These are phyloP conservation scores for Backusella tarrabulga DNA, from an alignment of 192 early-diverging fungal species.

Conservation along the genomic window DNA sequence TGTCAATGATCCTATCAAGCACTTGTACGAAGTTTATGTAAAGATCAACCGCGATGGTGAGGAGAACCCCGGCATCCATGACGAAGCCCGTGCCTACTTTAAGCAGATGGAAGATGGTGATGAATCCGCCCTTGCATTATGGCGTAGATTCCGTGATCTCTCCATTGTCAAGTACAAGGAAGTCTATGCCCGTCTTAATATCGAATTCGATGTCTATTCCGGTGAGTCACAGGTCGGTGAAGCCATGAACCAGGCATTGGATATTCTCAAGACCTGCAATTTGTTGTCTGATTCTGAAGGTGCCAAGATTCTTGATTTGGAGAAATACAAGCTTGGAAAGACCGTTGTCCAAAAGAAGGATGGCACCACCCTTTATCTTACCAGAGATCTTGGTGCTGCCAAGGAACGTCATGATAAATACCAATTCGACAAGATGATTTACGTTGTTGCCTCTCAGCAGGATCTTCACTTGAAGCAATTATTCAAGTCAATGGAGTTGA, in stretches of 20 bases:
- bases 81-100: conserved; percentile 88
- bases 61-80: conserved; percentile 67
- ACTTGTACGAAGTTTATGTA: conserved; percentile 93
- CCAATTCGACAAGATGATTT: conserved; percentile 91
- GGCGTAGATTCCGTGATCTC: conserved; percentile 86
- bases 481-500: conserved; percentile 87
- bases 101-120: conserved; percentile 95
- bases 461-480: conserved; percentile 91
- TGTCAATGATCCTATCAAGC: conserved; percentile 79
- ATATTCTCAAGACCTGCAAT: conserved; percentile 69
- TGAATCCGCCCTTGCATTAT: conserved; percentile 72
- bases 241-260: conserved; percentile 65
- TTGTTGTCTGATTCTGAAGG: conserved; percentile 78
- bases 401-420: conserved; percentile 85
- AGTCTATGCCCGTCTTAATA: conserved; percentile 86
- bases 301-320: conserved; percentile 84
- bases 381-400: conserved; percentile 96
- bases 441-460: conserved; percentile 90
- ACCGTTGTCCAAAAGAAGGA: conserved; percentile 88
- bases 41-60: conserved; percentile 75
- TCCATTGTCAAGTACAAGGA: conserved; percentile 91
- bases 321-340: conserved; percentile 78
- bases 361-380: conserved; percentile 91
- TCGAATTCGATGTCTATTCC: conserved; percentile 93
- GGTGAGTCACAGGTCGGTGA: conserved; percentile 91